Conservation (phyloP, 441 rosid species). For the Gossypium aridum region DNA sequence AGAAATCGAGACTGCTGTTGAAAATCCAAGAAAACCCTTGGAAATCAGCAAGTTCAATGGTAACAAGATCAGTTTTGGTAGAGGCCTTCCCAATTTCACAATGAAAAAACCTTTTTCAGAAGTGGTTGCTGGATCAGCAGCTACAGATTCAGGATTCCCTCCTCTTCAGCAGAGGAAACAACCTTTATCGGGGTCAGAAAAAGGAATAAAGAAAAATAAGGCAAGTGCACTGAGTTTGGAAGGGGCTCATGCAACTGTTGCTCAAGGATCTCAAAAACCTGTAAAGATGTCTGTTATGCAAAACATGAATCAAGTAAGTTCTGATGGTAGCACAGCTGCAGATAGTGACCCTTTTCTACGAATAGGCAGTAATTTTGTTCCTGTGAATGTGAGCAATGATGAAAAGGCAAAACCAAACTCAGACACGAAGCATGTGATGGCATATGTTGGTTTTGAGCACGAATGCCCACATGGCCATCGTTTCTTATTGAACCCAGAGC, state of each 20-base stretch:
- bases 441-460: constrained; percentile 81
- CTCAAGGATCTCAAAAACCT: constrained; percentile 38
- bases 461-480: constrained; percentile 88
- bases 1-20: constrained; percentile 24
- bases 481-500: constrained; percentile 51
- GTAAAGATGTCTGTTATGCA: constrained; percentile 30
- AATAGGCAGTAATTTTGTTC: constrained; percentile 56
- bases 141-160: constrained; percentile 57
- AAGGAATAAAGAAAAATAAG: constrained; percentile 35
- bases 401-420: constrained; percentile 30
- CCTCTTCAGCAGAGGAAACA: constrained; percentile 66
- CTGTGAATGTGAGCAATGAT: constrained; percentile 35
- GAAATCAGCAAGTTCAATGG: constrained; percentile 31
- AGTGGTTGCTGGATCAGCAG: constrained; percentile 77
- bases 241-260: constrained; percentile 22
- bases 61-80: constrained; percentile 56
- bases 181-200: constrained; percentile 31
- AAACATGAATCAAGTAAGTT: constrained; percentile 21
- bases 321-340: constrained; percentile 18
- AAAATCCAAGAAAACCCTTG: constrained; percentile 30
- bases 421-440: constrained; percentile 35
- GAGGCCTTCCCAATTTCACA: constrained; percentile 52
- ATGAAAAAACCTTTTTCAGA: constrained; percentile 84
- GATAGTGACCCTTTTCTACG: constrained; percentile 38
- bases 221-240: constrained; percentile 28